Conservation (phyloP, 116 monocot genomes). For the Dioscorea cayenensis region DNA sequence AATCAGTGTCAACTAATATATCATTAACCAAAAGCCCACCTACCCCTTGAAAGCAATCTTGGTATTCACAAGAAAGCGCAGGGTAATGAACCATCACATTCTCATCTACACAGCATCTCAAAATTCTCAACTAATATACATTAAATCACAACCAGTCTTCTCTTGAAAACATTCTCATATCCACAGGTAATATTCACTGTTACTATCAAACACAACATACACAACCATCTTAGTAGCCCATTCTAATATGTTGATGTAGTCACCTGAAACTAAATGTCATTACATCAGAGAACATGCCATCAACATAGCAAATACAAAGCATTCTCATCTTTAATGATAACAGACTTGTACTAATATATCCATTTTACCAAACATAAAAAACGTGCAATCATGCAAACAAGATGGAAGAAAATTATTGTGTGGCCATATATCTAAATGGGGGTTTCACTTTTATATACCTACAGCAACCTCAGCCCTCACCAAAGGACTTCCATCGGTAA, state of each 20-base stretch:
- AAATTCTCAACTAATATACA: neutral
- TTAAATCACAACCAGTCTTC: no score
- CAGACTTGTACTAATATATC: neutral
- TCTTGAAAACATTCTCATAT: neutral
- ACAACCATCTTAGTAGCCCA: neutral
- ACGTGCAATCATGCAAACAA: neutral
- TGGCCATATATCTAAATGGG: neutral
- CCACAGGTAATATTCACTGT: no score
- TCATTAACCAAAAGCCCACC: neutral
- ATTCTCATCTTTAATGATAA: neutral
- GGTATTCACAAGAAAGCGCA: neutral
- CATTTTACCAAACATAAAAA: neutral
- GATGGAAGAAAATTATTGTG: neutral
- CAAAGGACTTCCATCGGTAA: constrained; percentile 85
- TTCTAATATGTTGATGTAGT: neutral
- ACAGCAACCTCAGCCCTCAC: constrained; percentile 89
- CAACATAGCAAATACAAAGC: neutral
- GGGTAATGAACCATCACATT: neutral
- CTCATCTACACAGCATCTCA: neutral
- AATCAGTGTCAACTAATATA: no score
- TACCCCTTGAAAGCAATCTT: neutral
- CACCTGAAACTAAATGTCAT: neutral
- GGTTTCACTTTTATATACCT: constrained; percentile 41
- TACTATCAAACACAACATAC: no score
- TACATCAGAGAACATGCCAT: neutral